Base-by-base conservation (phyloP, 2,329 filamentous ascomycete species). In the Epichloe hybrida region DNA sequence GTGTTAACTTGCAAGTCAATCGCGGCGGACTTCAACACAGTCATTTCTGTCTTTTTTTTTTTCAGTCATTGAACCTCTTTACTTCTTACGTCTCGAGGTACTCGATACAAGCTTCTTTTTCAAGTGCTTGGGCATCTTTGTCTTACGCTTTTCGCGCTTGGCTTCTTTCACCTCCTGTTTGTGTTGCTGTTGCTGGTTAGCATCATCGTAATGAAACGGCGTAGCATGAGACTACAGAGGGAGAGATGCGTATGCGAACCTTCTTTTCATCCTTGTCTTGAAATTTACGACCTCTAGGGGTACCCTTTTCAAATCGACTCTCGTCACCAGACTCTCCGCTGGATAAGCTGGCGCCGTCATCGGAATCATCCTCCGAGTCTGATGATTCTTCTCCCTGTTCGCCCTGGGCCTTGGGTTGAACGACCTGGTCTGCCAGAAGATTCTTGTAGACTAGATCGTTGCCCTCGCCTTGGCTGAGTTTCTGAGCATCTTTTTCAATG, bases 121-220 rank as follows among this genome's bases (percentile, higher is more conserved):
- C 36, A 95, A 57, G 64, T 94, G 82, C 71, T 98, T 98, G 0
- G 93, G 91, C 70, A 98, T 95, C 74, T 98, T 98, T 4, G 87
- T 86, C 67, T 91, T 88, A 53, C 93, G 75, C 72, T 94, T 89
- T 67, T 96, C 90, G 37, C 88, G 82, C 72, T 95, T 96, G 61
- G 90, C 91, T 62, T 96, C 91, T 70, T 97, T 98, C 58, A 96
- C 85, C 1, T 85, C 84, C 64, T 81, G 79, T 67, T 98, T 98
- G 66, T 96, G 93, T 57, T 66, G 64, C 72, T 76, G 51, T 35
- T 34, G 13, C 38, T 13, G 55, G 61, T 67, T 49, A 63, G 63
- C 55, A 38, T 9, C 17, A 23, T 42, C 2, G 9, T 34, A 5
- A 31, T 17, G 15, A 6, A 11, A 31, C 1, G 9, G 8, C 31